phyloP scores from a whole-genome alignment of 768 basidiomycete species.

The Kwoniella europaea region DNA sequence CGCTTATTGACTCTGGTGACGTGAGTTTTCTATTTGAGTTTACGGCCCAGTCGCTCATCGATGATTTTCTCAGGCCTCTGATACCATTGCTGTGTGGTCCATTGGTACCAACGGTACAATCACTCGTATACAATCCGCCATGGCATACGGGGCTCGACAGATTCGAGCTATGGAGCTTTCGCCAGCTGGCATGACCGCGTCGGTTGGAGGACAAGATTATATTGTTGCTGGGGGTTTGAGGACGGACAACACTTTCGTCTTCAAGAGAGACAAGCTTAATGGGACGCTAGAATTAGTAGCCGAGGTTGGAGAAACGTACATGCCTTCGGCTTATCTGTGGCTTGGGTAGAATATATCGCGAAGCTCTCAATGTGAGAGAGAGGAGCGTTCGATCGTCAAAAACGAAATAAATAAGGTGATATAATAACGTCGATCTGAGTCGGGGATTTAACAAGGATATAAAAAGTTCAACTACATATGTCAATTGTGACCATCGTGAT shows the following conservation, averaged over 20 bases:
- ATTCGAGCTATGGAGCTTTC: conserved; percentile 20
- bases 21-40: not conserved
- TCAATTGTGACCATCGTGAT: too few species aligned
- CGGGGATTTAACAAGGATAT: too few species aligned
- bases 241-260: conserved; percentile 15
- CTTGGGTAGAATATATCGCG: not conserved
- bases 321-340: conserved; percentile 13
- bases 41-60: not conserved
- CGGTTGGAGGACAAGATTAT: conserved; percentile 4
- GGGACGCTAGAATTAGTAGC: conserved; percentile 9
- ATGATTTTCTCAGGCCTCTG: not conserved
- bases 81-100: conserved; percentile 15
- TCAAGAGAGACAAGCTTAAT: conserved; percentile 12
- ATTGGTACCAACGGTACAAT: conserved; percentile 10
- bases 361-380: not conserved
- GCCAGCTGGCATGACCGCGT: conserved; percentile 11
- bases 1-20: conserved; percentile 7
- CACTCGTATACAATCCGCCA: conserved; percentile 11
- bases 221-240: conserved; percentile 5
- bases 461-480: too few species aligned
- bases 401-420: not conserved
- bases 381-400: not conserved
- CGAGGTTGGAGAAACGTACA: conserved; percentile 9
- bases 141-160: conserved; percentile 14
- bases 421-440: not conserved